These are phyloP conservation scores for Powellomyces hirtus DNA, from an alignment of 192 early-diverging fungal genomes.

Conservation along the genomic window DNA sequence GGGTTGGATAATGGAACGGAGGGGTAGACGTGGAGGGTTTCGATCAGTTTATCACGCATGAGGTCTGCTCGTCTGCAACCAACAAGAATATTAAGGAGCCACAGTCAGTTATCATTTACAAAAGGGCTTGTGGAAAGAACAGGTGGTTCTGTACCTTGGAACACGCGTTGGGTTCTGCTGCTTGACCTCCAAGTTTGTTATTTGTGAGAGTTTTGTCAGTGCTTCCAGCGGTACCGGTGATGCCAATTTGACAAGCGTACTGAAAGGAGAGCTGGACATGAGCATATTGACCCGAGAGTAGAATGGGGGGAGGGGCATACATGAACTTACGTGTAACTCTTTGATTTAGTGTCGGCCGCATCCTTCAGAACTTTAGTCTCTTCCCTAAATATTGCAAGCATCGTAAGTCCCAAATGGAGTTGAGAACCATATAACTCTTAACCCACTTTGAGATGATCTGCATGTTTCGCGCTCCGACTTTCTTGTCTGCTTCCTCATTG, in stretches of 20 bases:
- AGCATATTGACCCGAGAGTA: no score
- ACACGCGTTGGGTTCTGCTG: conserved; percentile 52
- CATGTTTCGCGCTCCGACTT: conserved; percentile 33
- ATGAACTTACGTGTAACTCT: conserved; percentile 38
- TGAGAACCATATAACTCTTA: neutral
- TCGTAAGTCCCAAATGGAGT: neutral
- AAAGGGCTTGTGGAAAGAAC: neutral
- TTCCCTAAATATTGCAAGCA: no score
- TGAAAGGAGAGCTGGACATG: neutral
- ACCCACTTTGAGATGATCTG: conserved; percentile 37
- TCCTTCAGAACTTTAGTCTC: conserved; percentile 42
- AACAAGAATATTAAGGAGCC: neutral
- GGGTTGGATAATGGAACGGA: neutral
- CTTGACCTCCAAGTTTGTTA: conserved; percentile 34
- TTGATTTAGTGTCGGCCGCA: conserved; percentile 45
- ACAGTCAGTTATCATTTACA: neutral
- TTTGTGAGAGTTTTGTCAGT: conserved; percentile 19
- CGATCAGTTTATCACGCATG: conserved; percentile 44
- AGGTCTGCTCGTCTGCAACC: conserved; percentile 40
- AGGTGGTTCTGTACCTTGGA: conserved; percentile 21
- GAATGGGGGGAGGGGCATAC: no score
- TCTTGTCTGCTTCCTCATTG: conserved; percentile 34
- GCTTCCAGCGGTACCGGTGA: conserved; percentile 14
- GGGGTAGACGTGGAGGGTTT: conserved; percentile 29
- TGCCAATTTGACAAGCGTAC: conserved; percentile 33